Evolutionary conservation across 768 basidiomycete genomes (phyloP).

Genomic region (Xerocomellus amylosporus): DNA sequence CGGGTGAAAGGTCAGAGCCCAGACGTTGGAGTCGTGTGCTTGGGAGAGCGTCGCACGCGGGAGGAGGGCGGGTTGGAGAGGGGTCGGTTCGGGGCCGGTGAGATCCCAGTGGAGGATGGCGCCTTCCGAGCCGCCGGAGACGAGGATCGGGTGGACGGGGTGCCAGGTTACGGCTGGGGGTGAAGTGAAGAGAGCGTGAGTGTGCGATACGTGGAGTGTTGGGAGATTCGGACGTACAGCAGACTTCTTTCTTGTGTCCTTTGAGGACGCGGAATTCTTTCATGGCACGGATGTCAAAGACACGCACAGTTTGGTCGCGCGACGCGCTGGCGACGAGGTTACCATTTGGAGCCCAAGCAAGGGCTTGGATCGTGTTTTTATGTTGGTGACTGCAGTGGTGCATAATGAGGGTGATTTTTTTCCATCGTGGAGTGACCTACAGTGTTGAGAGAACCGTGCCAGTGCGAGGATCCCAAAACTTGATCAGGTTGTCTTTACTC

Average conservation of each 20-base stretch:
- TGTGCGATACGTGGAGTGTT: neutral
- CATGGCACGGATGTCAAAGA: slow-evolving; percentile 98
- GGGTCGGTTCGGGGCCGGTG: slow-evolving; percentile 51
- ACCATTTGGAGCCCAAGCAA: slow-evolving; percentile 93
- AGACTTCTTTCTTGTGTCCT: slow-evolving; percentile 98
- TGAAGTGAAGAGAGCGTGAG: neutral
- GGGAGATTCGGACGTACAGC: slow-evolving; percentile 60
- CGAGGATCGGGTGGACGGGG: slow-evolving; percentile 87
- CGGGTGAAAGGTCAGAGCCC: slow-evolving; percentile 93
- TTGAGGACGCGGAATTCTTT: slow-evolving; percentile 90
- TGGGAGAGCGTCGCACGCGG: slow-evolving; percentile 88
- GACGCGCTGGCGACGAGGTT: slow-evolving; percentile 93
- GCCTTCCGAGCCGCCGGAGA: slow-evolving; percentile 93
- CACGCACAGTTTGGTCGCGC: slow-evolving; percentile 89
- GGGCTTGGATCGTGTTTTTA: slow-evolving; percentile 93
- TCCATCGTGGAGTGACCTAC: slow-evolving; percentile 42
- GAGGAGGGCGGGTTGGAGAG: slow-evolving; percentile 38
- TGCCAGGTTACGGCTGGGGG: slow-evolving; percentile 88
- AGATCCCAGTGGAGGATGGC: slow-evolving; percentile 94
- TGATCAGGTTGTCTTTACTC: slow-evolving; percentile 96
- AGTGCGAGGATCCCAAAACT: slow-evolving; percentile 98
- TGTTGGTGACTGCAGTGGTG: slow-evolving; percentile 75
- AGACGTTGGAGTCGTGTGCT: slow-evolving; percentile 97
- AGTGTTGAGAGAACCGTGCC: slow-evolving; percentile 87
- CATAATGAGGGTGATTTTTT: neutral